A percentile compares a stretch with the other conserved stretches of the same genome.
phyloP scores from a whole-genome alignment of 2,329 filamentous ascomycete genomes.

The Aspergillus pseudoglaucus region DNA sequence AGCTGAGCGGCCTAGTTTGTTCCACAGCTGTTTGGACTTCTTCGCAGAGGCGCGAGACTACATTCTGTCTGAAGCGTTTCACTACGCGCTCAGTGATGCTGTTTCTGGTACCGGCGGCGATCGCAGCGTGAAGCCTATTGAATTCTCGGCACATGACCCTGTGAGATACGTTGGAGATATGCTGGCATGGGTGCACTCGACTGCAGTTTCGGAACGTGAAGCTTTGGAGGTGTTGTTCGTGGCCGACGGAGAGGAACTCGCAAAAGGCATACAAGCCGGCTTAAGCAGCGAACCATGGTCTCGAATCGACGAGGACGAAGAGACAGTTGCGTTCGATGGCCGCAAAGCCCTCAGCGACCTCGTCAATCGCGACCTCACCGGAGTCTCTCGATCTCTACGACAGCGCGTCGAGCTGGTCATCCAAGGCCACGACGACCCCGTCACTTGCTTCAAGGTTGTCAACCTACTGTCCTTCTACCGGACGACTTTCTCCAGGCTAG shows the following conservation, averaged over 20 bases:
- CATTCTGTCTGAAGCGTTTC: slow-evolving; percentile 81
- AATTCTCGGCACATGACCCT: slow-evolving; percentile 85
- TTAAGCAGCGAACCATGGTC: slow-evolving; percentile 81
- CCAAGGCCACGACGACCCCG: slow-evolving; percentile 83
- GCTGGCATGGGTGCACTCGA: slow-evolving; percentile 94
- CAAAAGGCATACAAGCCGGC: slow-evolving; percentile 71
- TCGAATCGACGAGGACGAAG: slow-evolving; percentile 50
- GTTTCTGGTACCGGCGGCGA: slow-evolving; percentile 54
- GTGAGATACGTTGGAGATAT: slow-evolving; percentile 92
- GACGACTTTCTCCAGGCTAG: slow-evolving; percentile 72
- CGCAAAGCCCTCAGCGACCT: slow-evolving; percentile 75
- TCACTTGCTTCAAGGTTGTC: slow-evolving; percentile 80
- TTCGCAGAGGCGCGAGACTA: slow-evolving; percentile 87
- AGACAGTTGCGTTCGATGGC: slow-evolving; percentile 63
- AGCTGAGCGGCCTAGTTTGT: slow-evolving; percentile 80
- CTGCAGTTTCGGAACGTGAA: slow-evolving; percentile 87
- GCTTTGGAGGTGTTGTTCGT: slow-evolving; percentile 88
- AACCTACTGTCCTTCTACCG: slow-evolving; percentile 88
- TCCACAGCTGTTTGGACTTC: slow-evolving; percentile 87
- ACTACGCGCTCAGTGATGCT: slow-evolving; percentile 74
- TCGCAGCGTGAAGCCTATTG: slow-evolving; percentile 74
- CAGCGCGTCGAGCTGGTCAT: slow-evolving; percentile 88
- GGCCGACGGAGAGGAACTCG: slow-evolving; percentile 81
- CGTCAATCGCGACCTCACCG: slow-evolving; percentile 76
- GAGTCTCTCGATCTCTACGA: slow-evolving; percentile 74